A percentile compares a stretch with the other conserved stretches of the same genome.
These are phyloP conservation scores for Monilinia vaccinii-corymbosi DNA, from an alignment of 2,329 filamentous ascomycete species.

Conservation along the genomic window DNA sequence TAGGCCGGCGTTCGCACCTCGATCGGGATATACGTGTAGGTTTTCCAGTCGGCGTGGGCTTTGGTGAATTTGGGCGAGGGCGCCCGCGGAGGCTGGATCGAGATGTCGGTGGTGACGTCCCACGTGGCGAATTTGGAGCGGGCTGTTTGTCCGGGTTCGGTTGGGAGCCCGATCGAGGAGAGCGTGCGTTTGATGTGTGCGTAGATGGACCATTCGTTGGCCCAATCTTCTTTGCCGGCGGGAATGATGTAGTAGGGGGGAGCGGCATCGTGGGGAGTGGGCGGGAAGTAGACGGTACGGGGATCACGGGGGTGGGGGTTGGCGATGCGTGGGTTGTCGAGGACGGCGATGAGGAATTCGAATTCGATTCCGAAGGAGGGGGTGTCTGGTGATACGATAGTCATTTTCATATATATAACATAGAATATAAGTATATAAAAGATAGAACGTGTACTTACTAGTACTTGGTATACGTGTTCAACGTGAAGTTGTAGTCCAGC, in stretches of 20 bases:
- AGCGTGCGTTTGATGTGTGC: slow-evolving; percentile 5
- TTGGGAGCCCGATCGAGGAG: slow-evolving; percentile 1
- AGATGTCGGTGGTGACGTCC: slow-evolving; percentile 9
- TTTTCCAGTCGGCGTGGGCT: not conserved
- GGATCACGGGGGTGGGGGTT: not conserved
- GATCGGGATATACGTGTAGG: slow-evolving; percentile 8
- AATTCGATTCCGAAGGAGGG: slow-evolving; percentile 24
- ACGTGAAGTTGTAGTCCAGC: not conserved
- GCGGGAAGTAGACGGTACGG: not conserved
- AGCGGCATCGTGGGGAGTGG: not conserved
- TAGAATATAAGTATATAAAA: not conserved
- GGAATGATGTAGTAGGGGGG: not conserved
- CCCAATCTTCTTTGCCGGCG: not conserved
- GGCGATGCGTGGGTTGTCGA: not conserved
- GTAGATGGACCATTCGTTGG: not conserved
- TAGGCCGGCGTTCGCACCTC: slow-evolving; percentile 19
- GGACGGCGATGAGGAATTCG: slow-evolving; percentile 15
- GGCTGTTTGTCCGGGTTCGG: not conserved
- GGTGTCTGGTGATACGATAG: not conserved
- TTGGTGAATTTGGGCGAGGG: not conserved
- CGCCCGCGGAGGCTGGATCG: not conserved
- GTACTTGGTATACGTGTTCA: not conserved
- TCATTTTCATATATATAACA: not conserved
- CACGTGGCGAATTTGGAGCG: slow-evolving; percentile 5
- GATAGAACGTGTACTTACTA: not conserved